phyloP scores from a whole-genome alignment of 345 rosid genomes.

The Orychophragmus violaceus region DNA sequence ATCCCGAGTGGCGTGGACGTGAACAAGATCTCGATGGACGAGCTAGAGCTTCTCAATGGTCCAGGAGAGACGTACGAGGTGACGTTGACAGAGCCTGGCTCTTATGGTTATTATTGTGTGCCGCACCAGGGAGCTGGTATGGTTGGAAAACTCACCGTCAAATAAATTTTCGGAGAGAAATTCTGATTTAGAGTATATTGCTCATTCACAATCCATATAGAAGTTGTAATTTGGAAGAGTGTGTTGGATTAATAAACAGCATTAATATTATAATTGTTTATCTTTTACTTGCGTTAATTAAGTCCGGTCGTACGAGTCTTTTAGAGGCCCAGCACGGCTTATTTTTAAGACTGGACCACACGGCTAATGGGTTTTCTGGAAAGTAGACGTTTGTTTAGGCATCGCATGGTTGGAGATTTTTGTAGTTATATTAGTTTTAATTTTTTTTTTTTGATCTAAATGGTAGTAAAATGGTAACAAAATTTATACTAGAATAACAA shows the following conservation, averaged over 20 bases:
- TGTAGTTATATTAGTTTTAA: neutral
- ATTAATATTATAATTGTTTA: neutral
- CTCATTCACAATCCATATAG: neutral
- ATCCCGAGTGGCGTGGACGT: slow-evolving; percentile 80
- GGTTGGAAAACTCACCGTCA: slow-evolving; percentile 78
- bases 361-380: neutral
- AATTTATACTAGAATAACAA: no score
- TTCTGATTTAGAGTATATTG: neutral
- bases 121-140: slow-evolving; percentile 98
- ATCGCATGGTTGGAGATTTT: neutral
- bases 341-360: neutral
- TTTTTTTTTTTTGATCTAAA: no score
- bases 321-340: neutral
- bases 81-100: slow-evolving; percentile 66
- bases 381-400: neutral
- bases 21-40: slow-evolving; percentile 71
- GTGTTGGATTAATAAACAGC: neutral
- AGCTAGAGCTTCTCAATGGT: slow-evolving; percentile 56
- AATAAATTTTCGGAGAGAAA: slow-evolving; percentile 20
- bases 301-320: no score
- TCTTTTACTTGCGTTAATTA: neutral
- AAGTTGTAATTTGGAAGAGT: neutral
- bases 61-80: slow-evolving; percentile 66
- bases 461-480: no score
- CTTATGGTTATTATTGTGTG: slow-evolving; percentile 65